phyloP scores from a whole-genome alignment of 169 alveolate genomes.

The Eimeria falciformis region DNA sequence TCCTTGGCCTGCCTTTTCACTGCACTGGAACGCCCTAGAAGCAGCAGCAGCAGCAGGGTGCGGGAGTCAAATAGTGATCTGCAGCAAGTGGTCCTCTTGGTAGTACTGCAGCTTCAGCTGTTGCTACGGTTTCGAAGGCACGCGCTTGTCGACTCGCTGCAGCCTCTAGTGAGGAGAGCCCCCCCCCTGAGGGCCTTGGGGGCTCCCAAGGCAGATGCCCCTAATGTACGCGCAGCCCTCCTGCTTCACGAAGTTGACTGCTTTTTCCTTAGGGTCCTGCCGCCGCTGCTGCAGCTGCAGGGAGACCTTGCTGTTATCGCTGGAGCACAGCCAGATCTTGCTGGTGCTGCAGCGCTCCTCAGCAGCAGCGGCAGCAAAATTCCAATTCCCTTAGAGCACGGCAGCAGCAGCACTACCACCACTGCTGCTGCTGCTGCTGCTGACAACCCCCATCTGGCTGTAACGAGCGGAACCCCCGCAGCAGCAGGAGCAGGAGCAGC shows the following conservation, averaged over 20 bases:
- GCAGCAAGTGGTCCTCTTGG: constrained; percentile 2
- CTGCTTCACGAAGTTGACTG: constrained; percentile 59
- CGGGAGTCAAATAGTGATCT: not conserved
- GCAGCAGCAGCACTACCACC: no score
- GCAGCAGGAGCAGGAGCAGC: not conserved
- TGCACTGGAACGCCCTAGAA: constrained; percentile 20
- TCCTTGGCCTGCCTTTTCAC: constrained; percentile 4
- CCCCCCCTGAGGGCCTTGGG: constrained; percentile 12
- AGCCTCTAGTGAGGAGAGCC: constrained; percentile 15
- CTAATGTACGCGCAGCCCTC: constrained; percentile 22
- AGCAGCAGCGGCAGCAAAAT: not conserved
- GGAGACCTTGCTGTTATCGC: not conserved
- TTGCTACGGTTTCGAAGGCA: constrained; percentile 51
- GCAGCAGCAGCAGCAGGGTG: not conserved
- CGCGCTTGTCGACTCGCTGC: constrained; percentile 52
- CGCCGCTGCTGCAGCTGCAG: constrained; percentile 39
- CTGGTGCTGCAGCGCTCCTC: not conserved
- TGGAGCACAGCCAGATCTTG: not conserved
- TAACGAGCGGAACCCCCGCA: not conserved
- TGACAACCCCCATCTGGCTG: no score
- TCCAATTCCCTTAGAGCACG: no score
- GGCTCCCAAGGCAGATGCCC: constrained; percentile 23
- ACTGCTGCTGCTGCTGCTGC: constrained; percentile 29
- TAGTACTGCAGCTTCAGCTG: constrained; percentile 69
- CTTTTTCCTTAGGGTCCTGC: constrained; percentile 50